Evolutionary conservation across 345 rosid genomes (phyloP).

Genomic region (Arabidopsis thaliana): TAIR10.1 NC_003070.9:1223001-1223500

Average conservation of each 20-base stretch:
- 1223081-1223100: constrained; percentile 80
- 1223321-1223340: background rate
- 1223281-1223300: constrained; percentile 37
- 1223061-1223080: constrained; percentile 62
- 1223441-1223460: constrained; percentile 17
- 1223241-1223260: background rate
- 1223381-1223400: constrained; percentile 17
- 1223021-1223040: constrained; percentile 42
- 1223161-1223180: constrained; percentile 79
- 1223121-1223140: constrained; percentile 68
- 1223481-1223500: constrained; percentile 39
- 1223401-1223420: constrained; percentile 23
- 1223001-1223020: constrained; percentile 36
- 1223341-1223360: background rate
- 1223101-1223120: constrained; percentile 64
- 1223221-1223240: background rate
- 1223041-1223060: constrained; percentile 42
- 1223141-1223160: constrained; percentile 71
- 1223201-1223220: background rate
- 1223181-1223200: constrained; percentile 52
- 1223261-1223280: constrained; percentile 32
- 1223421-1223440: constrained; percentile 28
- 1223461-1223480: constrained; percentile 34
- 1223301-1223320: constrained; percentile 24
- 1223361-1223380: constrained; percentile 13